Percentiles rank a stretch among this genome's conserved stretches.
These are phyloP conservation scores for Phoenix roebelenii DNA, from an alignment of 176 grass and related monocot genomes.

Conservation along the genomic window DNA sequence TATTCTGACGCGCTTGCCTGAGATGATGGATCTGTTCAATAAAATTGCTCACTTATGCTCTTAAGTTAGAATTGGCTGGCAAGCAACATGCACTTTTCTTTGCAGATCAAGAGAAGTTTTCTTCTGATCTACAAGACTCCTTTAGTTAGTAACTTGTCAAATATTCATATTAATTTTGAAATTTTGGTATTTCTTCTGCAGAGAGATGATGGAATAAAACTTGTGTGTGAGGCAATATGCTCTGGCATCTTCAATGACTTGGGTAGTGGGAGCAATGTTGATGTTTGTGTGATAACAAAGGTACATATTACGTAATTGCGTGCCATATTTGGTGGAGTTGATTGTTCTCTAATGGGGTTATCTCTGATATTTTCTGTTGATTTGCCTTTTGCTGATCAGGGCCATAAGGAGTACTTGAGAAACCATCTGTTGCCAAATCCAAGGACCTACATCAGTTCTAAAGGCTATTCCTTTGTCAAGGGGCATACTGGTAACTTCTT, in stretches of 20 bases:
- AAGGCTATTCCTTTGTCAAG: constrained; percentile 69
- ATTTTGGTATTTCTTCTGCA: constrained; percentile 15
- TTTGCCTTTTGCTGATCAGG: constrained; percentile 24
- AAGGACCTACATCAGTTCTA: constrained; percentile 67
- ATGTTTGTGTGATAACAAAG: constrained; percentile 97
- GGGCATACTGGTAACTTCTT: constrained; percentile 56
- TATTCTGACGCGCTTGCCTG: too few relatives aligned
- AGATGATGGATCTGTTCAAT: too few relatives aligned
- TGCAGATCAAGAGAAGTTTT: too few relatives aligned
- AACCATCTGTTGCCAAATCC: constrained; percentile 77
- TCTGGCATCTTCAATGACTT: constrained; percentile 94
- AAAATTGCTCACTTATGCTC: too few relatives aligned
- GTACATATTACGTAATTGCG: constrained; percentile 23
- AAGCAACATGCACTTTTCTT: too few relatives aligned
- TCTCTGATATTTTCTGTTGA: constrained; percentile 4
- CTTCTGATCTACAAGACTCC: too few relatives aligned
- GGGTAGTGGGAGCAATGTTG: constrained; percentile 93
- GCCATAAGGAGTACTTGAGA: constrained; percentile 74
- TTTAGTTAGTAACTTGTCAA: too few relatives aligned
- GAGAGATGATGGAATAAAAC: constrained; percentile 80
- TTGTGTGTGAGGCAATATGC: constrained; percentile 64
- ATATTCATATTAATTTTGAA: too few relatives aligned
- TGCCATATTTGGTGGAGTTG: neutral
- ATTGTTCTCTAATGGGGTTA: neutral
- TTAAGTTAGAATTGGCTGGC: too few relatives aligned